Evolutionary conservation across 345 rosid species (phyloP), one percentile per base, ranked within the genome.

Genomic region (Dipteronia sinensis): DNA sequence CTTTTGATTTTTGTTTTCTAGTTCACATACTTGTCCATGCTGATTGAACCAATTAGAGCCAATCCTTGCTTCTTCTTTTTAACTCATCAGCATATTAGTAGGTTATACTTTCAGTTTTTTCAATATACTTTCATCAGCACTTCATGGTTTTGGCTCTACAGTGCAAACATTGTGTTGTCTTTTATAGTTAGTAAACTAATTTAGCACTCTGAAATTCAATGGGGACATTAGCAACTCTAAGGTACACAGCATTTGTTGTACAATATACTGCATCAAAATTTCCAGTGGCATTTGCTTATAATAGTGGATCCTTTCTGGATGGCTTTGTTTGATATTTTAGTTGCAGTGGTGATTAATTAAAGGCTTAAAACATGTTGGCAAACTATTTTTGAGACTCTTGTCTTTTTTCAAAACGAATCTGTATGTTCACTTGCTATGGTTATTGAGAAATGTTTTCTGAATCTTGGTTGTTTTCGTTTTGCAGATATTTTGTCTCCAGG

Each of bases 401-500:
- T 8, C 10, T 34, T 75, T 16, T 59, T 63, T n/a, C 71, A 11
- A 69, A 49, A 44, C 8, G 6, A 53, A 69, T 44, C 1, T 40
- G n/a, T 27, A 42, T 65, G 53, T 23, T 12, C 29, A 31, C 68
- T 12, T 3, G 7, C 19, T 69, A 8, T 72, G 31, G 15, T 55
- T 65, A 29, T 15, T 76, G 49, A 59, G 49, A 31, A 65, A 49
- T 59, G 69, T 77, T 67, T 80, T 31, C 65, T 29, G 22, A 49
- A 31, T 47, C 65, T 56, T 40, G 72, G 25, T 64, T 72, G 31
- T 61, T 49, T 59, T 29, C 6, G 11, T 56, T 80, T 69, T 88
- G 79, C 94, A 96, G 99, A 80, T 87, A 84, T 96, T 96, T 81
- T 55, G 85, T 72, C 80, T 86, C 55, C 81, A 80, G 29, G 99